Percentiles rank a stretch among this genome's conserved stretches.
phyloP scores from a whole-genome alignment of 73 alveolate genomes.

The Paramecium octaurelia region DNA sequence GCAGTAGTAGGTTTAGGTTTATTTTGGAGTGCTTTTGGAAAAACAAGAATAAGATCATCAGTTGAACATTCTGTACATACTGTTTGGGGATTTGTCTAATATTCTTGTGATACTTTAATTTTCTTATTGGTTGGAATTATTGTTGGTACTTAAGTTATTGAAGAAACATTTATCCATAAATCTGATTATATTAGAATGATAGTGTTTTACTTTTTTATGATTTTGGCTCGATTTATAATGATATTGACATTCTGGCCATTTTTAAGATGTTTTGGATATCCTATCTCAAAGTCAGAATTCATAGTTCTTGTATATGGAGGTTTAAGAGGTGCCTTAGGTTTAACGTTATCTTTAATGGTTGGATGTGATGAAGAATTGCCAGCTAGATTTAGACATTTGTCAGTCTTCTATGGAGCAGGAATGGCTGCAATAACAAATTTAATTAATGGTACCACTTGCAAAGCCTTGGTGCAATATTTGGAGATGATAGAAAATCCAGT shows the following conservation, averaged over 20 bases:
- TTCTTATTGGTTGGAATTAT: conserved; percentile 67
- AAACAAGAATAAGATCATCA: conserved; percentile 58
- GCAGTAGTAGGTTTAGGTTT: conserved; percentile 69
- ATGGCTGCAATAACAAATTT: conserved; percentile 68
- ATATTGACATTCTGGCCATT: conserved; percentile 53
- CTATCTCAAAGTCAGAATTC: conserved; percentile 43
- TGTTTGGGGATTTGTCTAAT: conserved; percentile 64
- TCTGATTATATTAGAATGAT: conserved; percentile 65
- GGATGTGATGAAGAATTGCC: conserved; percentile 53
- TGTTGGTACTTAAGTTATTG: conserved; percentile 60
- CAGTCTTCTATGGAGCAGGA: conserved; percentile 68
- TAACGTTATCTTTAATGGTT: conserved; percentile 66
- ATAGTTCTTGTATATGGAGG: conserved; percentile 69
- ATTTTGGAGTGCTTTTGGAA: conserved; percentile 62
- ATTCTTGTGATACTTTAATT: conserved; percentile 63
- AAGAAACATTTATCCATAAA: conserved; percentile 34
- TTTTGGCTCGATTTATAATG: conserved; percentile 54
- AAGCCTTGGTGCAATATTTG: conserved; percentile 39
- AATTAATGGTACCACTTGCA: conserved; percentile 68
- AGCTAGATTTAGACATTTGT: conserved; percentile 51
- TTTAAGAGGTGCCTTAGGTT: conserved; percentile 70
- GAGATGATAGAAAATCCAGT: conserved; percentile 57
- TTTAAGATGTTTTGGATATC: conserved; percentile 62
- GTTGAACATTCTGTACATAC: conserved; percentile 64
- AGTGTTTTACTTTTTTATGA: conserved; percentile 64